Evolutionary conservation across 495 filamentous ascomycete species (phyloP), one percentile per base, ranked within the genome.

Genomic region (Hypomontagnella monticulosa): DNA sequence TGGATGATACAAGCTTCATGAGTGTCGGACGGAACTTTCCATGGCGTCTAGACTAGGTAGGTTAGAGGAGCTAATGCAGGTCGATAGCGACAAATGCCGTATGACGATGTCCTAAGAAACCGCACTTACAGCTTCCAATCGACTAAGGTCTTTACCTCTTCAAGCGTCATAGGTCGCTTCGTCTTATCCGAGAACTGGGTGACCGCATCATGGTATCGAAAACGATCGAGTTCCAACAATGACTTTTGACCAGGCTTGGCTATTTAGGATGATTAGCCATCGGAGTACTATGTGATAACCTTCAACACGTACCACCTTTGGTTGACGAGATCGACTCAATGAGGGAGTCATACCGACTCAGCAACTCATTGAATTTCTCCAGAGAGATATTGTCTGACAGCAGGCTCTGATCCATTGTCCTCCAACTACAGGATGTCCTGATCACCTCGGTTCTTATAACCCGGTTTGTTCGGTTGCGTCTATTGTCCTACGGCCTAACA

Each of bases 81-180:
- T 33, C 16, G 27, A 62, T 54, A 56, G 48, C 23, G 12, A 12
- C 34, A 57, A 46, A 27, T 23, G 15, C 32, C 47, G 8, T 15
- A 57, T 11, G 44, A 14, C 19, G 41, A 49, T 40, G 8, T 57
- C 42, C 41, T 20, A 46, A 19, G 7, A 30, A 48, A 4, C 44
- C 38, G 33, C n/a, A 81, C 87, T 71, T 81, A 92, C 89, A 90
- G 75, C 76, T 93, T 93, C 91, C 91, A 93, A 55, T 90, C 85
- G 48, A 92, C 84, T n/a, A 92, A 71, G 20, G 59, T 73, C 57
- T 81, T 79, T 38, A 84, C 75, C 34, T 83, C 74, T 2, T 79
- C 74, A 10, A 79, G 67, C 6, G 51, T 73, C 76, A 82, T 81
- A 10, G 63, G 37, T 10, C 41, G 57, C 10, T 53, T 70, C 23